These are phyloP conservation scores for Gossypium lobatum DNA, from an alignment of 441 rosid genomes.

Conservation along the genomic window DNA sequence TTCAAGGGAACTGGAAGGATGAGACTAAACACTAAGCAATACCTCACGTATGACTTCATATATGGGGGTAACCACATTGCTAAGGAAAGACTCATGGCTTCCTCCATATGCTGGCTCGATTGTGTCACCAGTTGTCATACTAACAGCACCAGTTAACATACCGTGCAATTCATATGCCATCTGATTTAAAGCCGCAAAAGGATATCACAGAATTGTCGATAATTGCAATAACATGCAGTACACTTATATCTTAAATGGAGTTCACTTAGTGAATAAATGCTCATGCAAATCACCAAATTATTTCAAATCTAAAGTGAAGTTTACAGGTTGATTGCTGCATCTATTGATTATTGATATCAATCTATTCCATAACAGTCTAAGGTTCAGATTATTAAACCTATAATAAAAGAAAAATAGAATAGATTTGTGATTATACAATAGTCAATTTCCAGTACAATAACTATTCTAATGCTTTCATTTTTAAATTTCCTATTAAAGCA, in stretches of 20 bases:
- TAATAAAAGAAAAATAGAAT: background rate
- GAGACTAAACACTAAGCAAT: conserved; percentile 15
- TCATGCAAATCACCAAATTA: conserved; percentile 5
- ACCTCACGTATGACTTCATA: conserved; percentile 65
- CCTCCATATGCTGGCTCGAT: conserved; percentile 62
- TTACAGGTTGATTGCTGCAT: background rate
- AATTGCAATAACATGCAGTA: background rate
- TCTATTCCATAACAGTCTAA: background rate
- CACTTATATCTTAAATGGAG: background rate
- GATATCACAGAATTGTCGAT: background rate
- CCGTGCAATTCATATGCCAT: conserved; percentile 92
- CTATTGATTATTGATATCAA: background rate
- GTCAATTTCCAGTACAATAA: background rate
- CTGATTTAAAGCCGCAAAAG: conserved; percentile 36
- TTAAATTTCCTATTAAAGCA: background rate
- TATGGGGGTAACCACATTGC: conserved; percentile 74
- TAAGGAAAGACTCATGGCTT: conserved; percentile 68
- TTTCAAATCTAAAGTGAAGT: background rate
- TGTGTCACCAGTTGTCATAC: conserved; percentile 55
- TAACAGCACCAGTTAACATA: conserved; percentile 51
- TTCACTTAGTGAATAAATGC: background rate
- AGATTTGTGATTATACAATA: background rate
- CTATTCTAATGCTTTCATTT: background rate
- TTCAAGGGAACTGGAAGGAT: background rate
- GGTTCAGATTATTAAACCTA: background rate